Conservation (phyloP, 805 yeast species). For the Naumovozyma baii region DNA sequence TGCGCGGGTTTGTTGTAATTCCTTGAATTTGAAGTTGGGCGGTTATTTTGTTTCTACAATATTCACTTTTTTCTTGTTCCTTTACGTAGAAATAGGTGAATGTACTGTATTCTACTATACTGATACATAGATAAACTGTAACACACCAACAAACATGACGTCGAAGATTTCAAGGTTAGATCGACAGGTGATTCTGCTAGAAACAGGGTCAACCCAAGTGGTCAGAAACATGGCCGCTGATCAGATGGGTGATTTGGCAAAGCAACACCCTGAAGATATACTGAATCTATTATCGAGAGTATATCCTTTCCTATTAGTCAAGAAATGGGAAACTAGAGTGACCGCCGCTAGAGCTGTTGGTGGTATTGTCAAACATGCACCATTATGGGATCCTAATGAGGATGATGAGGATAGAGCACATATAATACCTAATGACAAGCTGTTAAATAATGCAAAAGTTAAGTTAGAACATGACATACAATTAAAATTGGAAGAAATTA, state of each 20-base stretch:
- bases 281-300: conserved; percentile 76
- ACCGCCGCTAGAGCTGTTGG: conserved; percentile 94
- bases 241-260: conserved; percentile 88
- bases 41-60: too few relatives aligned
- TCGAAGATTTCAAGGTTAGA: conserved; percentile 36
- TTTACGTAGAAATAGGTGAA: too few relatives aligned
- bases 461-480: conserved; percentile 28
- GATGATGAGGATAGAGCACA: conserved; percentile 26
- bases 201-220: conserved; percentile 90
- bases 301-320: conserved; percentile 74
- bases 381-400: conserved; percentile 74
- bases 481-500: conserved; percentile 24
- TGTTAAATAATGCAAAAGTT: conserved; percentile 27
- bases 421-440: conserved; percentile 9
- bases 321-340: conserved; percentile 92
- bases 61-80: too few relatives aligned
- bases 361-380: conserved; percentile 73
- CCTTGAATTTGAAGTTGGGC: neutral
- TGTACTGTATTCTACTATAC: too few relatives aligned
- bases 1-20: neutral
- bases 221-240: conserved; percentile 96
- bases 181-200: conserved; percentile 45
- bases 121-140: too few relatives aligned
- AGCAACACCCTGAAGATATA: conserved; percentile 89
- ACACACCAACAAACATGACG: conserved; percentile 16